Conservation (phyloP, 306 rosid genomes). For the Sicyos baderoa region DNA sequence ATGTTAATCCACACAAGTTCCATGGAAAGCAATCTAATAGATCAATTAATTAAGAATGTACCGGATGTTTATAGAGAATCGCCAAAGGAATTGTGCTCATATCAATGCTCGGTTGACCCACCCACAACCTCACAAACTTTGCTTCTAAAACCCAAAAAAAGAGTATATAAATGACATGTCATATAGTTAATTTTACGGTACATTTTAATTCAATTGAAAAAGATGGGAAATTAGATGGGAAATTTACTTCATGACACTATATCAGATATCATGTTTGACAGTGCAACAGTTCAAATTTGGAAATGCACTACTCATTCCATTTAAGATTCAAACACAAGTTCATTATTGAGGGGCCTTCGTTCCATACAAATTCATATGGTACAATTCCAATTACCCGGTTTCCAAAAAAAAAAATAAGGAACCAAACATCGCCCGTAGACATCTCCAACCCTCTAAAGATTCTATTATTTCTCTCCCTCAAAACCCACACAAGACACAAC, state of each 20-base stretch:
- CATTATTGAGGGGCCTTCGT: not conserved
- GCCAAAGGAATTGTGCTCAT: constrained; percentile 54
- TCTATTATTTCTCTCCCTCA: too few relatives aligned
- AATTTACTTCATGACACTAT: not conserved
- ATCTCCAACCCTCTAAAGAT: too few relatives aligned
- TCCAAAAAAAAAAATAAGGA: too few relatives aligned
- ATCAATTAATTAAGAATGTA: constrained; percentile 27
- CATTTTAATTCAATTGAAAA: not conserved
- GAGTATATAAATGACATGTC: not conserved
- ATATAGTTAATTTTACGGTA: not conserved
- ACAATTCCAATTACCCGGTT: too few relatives aligned
- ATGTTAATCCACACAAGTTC: not conserved
- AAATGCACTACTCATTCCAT: not conserved
- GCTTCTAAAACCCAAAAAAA: constrained; percentile 41
- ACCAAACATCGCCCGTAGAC: too few relatives aligned
- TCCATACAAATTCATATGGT: not conserved
- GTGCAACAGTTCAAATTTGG: constrained; percentile 8
- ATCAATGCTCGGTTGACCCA: constrained; percentile 43
- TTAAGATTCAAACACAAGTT: not conserved
- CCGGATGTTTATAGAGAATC: constrained; percentile 46
- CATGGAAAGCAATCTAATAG: constrained; percentile 10
- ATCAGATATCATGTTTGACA: not conserved
- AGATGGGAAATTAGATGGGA: not conserved
- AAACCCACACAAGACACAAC: too few relatives aligned
- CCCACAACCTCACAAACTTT: constrained; percentile 53